Base-by-base conservation (phyloP, 2,329 filamentous ascomycete genomes). In the Trichoderma sp. region DNA sequence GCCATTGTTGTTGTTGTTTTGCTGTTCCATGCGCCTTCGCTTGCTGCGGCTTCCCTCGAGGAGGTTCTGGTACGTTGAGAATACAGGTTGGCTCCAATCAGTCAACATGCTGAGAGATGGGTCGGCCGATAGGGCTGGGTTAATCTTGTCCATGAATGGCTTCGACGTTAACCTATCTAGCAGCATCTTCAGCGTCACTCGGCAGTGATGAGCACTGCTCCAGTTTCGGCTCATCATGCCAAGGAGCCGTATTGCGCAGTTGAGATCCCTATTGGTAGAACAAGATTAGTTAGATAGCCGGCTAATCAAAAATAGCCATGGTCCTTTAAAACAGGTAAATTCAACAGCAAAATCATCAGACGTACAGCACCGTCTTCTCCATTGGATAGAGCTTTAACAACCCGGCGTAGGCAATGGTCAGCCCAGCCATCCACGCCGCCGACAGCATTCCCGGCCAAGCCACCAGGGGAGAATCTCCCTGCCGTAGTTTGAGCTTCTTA, bases 201-300 rank as follows among this genome's bases (percentile, higher is more conserved):
- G 63, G 54, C 63, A 66, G 39, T 66, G 63, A 30, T 66, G 63
- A 39, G 63, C 63, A 39, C 63, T 66, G 21, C 54, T 66, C 63
- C 63, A 66, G 28, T 66, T 66, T 59, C 63, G 54, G n/a, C 63
- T 66, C 63, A 66, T 66, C 63, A 66, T 66, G 24, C 63, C 63
- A 28, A 66, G 63, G 21, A 66, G 63, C 21, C 54, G 34, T 26
- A 66, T 66, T 8, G 63, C 63, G 39, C 63, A 66, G 28, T 66
- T 66, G 21, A 66, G 63, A 59, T 66, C 63, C 54, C 63, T 66
- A 26, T 21, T 28, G 13, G 16, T 18, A 21, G 13, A 58, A 49
- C 39, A 10, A 28, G 5, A 5, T n/a, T 37, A 37, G 30, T 7
- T 4, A 32, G 18, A 37, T 14, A 5, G 24, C 43, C 21, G 39